Base-by-base conservation (phyloP, 164 flowering plant species). In the Amborella trichopoda region DNA sequence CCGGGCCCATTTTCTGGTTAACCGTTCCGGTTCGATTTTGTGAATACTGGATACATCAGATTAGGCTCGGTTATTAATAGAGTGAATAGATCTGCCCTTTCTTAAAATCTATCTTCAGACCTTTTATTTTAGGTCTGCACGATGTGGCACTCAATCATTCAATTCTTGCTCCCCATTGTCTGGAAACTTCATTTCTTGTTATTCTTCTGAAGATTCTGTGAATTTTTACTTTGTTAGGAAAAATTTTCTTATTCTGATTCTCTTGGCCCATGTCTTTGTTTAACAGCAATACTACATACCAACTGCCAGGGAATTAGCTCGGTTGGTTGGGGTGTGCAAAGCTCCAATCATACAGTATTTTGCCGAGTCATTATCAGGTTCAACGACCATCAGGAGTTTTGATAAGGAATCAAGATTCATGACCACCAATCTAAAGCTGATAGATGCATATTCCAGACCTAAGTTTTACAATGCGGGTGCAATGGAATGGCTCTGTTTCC, bases 271-370 rank as follows among this genome's bases (percentile, higher is more conserved):
- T 44, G 22, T 16, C n/a, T 28, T 63, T 36, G 9, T 10, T 4
- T 38, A 22, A 16, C 68, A 71, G 72, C 70, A 54, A 68, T 71
- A 71, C 52, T 68, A 68, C 51, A 32, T 65, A 46, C 43, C 61
- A 1, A 22, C 66, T 1, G 62, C 70, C 17, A 50, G 71, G 27
- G 73, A 68, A 45, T 34, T 68, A 28, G 30, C 71, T 26, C 58
- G 76, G 19, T 46, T 72, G 17, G 43, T 44, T 46, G 69, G 74
- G n/a, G 51, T 72, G 4, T 58, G 60, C 50, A 66, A 66, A 47
- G 69, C 77, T 45, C 77, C 77, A 26, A 45, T 58, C 10, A 63
- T 72, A 40, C 77, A 72, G 23, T 71, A 68, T 61, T 72, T 72
- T 34, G 44, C 69, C 3, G 77, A 72, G 53, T 63, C 74, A 20